Base-by-base conservation (phyloP, 345 rosid genomes). In the Hirschfeldia incana region DNA sequence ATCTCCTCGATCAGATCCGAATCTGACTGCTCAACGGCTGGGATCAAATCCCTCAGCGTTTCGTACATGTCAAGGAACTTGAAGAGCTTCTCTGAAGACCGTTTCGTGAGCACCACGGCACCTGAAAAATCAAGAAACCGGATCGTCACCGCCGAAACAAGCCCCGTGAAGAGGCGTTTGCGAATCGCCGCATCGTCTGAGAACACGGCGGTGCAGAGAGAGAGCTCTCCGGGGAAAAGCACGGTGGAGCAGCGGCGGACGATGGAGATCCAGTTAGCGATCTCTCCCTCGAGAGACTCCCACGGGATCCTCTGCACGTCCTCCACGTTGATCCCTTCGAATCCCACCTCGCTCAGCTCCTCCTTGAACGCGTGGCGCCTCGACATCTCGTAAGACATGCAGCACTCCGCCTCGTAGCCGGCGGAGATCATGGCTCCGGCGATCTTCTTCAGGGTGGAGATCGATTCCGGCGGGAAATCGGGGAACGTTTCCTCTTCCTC, bases 41-140 rank as follows among this genome's bases (percentile, higher is more conserved):
- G 59, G 59, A 53, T 6, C 59, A 53, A 16, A 2, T 53, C 59
- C 1, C 59, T 6, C 1, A 53, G 59, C 59, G 59, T 53, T 16
- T 53, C 59, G 59, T 53, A 53, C 59, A 53, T 53, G 59, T 53
- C 59, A 53, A 53, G 59, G 59, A 53, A 53, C 59, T 53, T 53
- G 59, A 53, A 53, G 6, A 53, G 59, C 26, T 53, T 53, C 59
- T 53, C 59, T 3, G 59, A 53, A 0, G 59, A 53, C 0, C 59
- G 59, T 53, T 53, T 53, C 26, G 59, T 53, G 59, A 53, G 59
- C 59, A 53, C 59, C 59, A 53, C 59, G 26, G 59, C 59, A 53
- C 59, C 59, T 0, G 59, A 53, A 26, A 53, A 53, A 53, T 53
- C 59, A 0, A 53, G 59, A 2, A 53, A 53, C 26, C 59, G 1